Evolutionary conservation across 176 grass and related monocot species (phyloP).

Genomic region (Phragmites australis): DNA sequence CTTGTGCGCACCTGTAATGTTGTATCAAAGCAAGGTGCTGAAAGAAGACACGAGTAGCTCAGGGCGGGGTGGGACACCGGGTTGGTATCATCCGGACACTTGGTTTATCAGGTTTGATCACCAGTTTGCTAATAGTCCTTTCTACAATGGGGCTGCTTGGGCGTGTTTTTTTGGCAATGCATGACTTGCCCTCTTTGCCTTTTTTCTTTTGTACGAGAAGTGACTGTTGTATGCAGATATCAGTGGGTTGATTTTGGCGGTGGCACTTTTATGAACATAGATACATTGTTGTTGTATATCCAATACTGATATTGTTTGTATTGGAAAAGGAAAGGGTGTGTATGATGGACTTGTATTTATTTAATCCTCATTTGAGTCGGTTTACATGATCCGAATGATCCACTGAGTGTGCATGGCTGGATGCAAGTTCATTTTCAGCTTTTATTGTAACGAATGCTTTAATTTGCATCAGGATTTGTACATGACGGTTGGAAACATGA

Average conservation of each 20-base stretch:
- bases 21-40: slow-evolving; percentile 20
- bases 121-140: slow-evolving; percentile 37
- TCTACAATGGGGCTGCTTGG: slow-evolving; percentile 35
- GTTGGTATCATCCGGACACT: slow-evolving; percentile 20
- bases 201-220: slow-evolving; percentile 37
- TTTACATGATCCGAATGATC: neutral
- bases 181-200: slow-evolving; percentile 41
- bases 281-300: slow-evolving; percentile 57
- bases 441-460: too few relatives aligned
- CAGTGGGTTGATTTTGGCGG: slow-evolving; percentile 23
- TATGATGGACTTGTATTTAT: neutral
- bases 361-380: too few relatives aligned
- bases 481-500: too few relatives aligned
- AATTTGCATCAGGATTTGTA: too few relatives aligned
- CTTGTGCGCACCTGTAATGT: neutral
- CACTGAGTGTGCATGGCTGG: neutral
- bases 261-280: slow-evolving; percentile 15
- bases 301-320: slow-evolving; percentile 49
- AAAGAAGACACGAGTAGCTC: slow-evolving; percentile 25
- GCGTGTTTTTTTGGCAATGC: slow-evolving; percentile 45
- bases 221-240: slow-evolving; percentile 46
- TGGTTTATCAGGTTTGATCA: slow-evolving; percentile 40
- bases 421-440: neutral
- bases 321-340: slow-evolving; percentile 29
- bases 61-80: neutral